Conservation (phyloP, 2,329 filamentous ascomycete species). For the Venturia nashicola region DNA sequence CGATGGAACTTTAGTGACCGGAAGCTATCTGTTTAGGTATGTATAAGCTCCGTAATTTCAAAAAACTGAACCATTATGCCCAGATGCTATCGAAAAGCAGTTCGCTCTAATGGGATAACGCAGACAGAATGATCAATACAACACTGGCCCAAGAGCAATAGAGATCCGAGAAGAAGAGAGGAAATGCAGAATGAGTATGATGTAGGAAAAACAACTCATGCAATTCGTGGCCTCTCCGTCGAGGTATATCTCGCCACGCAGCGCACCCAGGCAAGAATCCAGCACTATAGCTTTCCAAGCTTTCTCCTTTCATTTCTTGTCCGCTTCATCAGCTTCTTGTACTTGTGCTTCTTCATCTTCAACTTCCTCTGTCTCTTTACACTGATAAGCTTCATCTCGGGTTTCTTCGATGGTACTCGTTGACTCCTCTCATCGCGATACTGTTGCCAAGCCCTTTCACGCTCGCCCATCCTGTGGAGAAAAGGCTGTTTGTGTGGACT, state of each 20-base stretch:
- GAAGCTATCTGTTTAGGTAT: too few relatives aligned
- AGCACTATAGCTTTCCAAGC: conserved; percentile 34
- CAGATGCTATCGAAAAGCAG: background rate
- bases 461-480: conserved; percentile 57
- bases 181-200: background rate
- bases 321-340: conserved; percentile 96
- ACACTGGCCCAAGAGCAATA: background rate
- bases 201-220: background rate
- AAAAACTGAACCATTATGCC: background rate
- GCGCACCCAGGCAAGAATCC: background rate
- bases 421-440: conserved; percentile 31
- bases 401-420: conserved; percentile 20
- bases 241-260: background rate
- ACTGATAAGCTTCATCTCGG: conserved; percentile 66
- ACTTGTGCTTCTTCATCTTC: conserved; percentile 99
- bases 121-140: background rate
- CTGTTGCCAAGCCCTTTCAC: conserved; percentile 49
- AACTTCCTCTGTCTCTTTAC: conserved; percentile 86
- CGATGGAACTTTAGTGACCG: too few relatives aligned
- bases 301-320: conserved; percentile 82
- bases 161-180: background rate
- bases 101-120: background rate
- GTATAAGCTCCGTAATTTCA: too few relatives aligned
- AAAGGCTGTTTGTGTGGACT: conserved; percentile 35
- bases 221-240: background rate